Evolutionary conservation across 352 stramenopile species (phyloP).

Genomic region (Phytophthora cryptogea): DNA sequence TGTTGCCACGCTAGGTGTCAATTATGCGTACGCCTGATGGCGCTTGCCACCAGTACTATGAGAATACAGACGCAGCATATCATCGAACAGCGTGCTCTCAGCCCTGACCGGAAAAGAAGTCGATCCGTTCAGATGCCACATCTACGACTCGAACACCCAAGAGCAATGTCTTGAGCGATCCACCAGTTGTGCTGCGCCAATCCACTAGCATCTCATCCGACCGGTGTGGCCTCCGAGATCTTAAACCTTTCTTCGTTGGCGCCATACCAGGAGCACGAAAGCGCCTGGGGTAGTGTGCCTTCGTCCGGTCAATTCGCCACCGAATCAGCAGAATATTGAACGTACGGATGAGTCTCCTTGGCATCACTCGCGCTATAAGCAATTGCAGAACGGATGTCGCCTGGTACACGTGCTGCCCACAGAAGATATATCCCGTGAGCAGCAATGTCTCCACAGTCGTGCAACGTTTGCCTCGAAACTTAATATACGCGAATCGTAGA

Average conservation of each 20-base stretch:
- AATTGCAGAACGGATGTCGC: conserved; percentile 20
- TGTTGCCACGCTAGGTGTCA: no score
- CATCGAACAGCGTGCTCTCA: no score
- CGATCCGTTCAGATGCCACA: no score
- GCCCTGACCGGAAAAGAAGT: no score
- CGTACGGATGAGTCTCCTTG: conserved; percentile 20
- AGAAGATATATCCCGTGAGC: conserved; percentile 23
- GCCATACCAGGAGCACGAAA: conserved; percentile 23
- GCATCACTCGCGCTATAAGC: conserved; percentile 17
- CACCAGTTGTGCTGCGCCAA: background rate
- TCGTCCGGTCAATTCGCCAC: conserved; percentile 10
- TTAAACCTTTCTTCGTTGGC: conserved; percentile 22
- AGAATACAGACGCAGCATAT: no score
- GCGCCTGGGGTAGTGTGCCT: conserved; percentile 7
- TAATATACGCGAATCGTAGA: conserved; percentile 25
- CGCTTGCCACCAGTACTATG: no score
- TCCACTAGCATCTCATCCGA: background rate
- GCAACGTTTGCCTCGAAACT: conserved; percentile 7
- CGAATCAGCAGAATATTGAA: conserved; percentile 29
- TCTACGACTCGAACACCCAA: no score
- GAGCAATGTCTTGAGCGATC: no score
- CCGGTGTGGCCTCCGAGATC: conserved; percentile 11
- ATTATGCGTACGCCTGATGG: no score
- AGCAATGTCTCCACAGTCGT: conserved; percentile 26
- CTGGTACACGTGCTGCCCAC: conserved; percentile 22